Evolutionary conservation across 441 rosid species (phyloP).

Genomic region (Pelargonium citronellum): DNA sequence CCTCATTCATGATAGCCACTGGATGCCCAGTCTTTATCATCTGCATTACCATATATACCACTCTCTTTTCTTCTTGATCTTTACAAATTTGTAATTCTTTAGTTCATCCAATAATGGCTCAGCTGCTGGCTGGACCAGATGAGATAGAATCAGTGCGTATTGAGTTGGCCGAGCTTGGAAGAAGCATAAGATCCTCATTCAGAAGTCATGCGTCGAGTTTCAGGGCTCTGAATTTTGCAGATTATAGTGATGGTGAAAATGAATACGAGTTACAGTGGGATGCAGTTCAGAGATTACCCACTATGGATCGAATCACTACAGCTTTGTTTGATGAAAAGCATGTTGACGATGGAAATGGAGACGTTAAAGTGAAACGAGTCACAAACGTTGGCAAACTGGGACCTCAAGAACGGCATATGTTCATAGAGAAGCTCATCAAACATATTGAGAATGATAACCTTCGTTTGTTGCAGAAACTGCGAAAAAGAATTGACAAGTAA

Average conservation of each 20-base stretch:
- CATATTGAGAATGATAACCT: constrained; percentile 52
- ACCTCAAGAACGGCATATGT: constrained; percentile 40
- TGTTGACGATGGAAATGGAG: constrained; percentile 10
- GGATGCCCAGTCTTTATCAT: background rate
- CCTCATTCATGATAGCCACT: constrained; percentile 8
- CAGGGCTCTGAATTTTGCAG: constrained; percentile 19
- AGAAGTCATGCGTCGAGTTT: constrained; percentile 31
- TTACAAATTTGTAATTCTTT: background rate
- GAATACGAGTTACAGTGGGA: constrained; percentile 41
- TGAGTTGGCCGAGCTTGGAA: constrained; percentile 33
- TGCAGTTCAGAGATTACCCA: constrained; percentile 49
- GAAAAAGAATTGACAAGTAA: constrained; percentile 55
- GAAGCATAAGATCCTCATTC: constrained; percentile 36
- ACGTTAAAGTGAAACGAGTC: constrained; percentile 28
- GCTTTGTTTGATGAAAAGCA: constrained; percentile 28
- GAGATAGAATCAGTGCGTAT: constrained; percentile 28
- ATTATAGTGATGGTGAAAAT: constrained; percentile 25
- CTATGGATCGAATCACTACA: constrained; percentile 34
- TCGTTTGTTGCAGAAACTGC: constrained; percentile 39
- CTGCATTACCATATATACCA: background rate
- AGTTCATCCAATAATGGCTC: constrained; percentile 20
- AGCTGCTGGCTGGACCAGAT: constrained; percentile 24
- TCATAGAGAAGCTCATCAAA: constrained; percentile 55
- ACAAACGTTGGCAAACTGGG: constrained; percentile 48
- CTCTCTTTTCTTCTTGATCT: background rate